Evolutionary conservation across 83 land plant species (phyloP), one percentile per base, ranked within the genome.

Genomic region (Picea engelmannii): DNA sequence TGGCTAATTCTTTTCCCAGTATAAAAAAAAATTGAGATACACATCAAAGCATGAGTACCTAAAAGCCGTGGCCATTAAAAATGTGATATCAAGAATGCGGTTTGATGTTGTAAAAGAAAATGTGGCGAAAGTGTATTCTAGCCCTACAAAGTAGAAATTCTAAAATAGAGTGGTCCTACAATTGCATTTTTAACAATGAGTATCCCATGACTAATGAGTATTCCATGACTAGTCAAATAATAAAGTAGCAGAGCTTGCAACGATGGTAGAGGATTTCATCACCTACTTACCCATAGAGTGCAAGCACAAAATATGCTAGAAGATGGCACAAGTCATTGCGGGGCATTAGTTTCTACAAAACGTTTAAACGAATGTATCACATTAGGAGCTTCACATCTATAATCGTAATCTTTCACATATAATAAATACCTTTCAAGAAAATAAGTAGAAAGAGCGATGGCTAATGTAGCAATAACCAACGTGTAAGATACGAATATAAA

Each of bases 371-470:
- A 55, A 55, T 55, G 15, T 55, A 12, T 55, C 12, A 55, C 15
- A 12, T 11, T 12, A 55, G 2, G 58, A 52, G 13, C 58, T 49
- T 49, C n/a, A n/a, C 52, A 52, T 52, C 10, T 10, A 52, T 49
- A 49, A 49, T 9, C 10, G 52, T 5, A 42, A 6, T 5, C 47
- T 42, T 42, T 42, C 47, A 42, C 0, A 42, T 42, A 44, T 44
- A 44, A 44, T 44, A 40, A 18, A 40, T 70, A 70, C 76, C 58
- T 73, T 73, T 73, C 76, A 7, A 73, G 15, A 73, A 73, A 73
- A 73, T 42, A 73, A 73, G 76, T 58, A n/a, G 76, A n/a, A n/a
- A n/a, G 76, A 20, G 58, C 76, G 13, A 73, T 42, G 15, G 21
- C 76, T 9, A 73, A 5, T 20, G 76, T 73, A 20, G 58, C 25